Base-by-base conservation (phyloP, 768 basidiomycete genomes). In the Boletus vinaceobasis region DNA sequence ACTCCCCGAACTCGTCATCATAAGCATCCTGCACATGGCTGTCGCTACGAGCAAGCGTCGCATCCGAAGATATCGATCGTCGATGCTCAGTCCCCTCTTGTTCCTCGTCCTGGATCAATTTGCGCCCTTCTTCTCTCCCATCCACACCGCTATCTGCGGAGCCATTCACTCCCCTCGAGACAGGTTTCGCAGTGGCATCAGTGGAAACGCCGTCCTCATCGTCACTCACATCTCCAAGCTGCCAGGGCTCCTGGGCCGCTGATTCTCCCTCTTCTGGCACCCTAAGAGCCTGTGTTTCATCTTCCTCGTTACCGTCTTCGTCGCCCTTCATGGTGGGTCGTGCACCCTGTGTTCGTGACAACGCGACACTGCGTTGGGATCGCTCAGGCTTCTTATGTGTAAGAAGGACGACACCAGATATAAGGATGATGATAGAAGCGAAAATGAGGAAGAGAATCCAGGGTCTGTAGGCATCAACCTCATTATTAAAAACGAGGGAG, bases 391-490 rank as follows among this genome's bases (percentile, higher is more conserved):
- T 93, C 76, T 98, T 95, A 74, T 90, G 85, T 4, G 93, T 95
- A 26, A 98, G 77, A 1, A 98, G 82, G n/a, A 95, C 88, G 48
- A 98, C 96, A 10, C 96, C 95, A 0, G 81, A 84, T 43, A 98
- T 87, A 51, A 98, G 85, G 40, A 97, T 79, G 42, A 85, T 71
- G 61, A 98, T 95, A 2, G 93, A 94, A 38, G 85, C 71, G 64
- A 91, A 93, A 56, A 96, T 90, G 43, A 93, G 79, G 74, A 93
- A 87, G 43, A 98, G 83, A 1, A 86, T 84, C 94, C 93, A 96
- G 26, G 88, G 79, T 56, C 88, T 78, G 67, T 92, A 96, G n/a
- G 92, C 81, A 52, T 83, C 85, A 6, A 92, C 84, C 73, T 91
- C 83, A 63, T 96, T 77, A 65, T 93, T 93, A 71, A 96, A 97